A percentile compares a stretch with the other conserved stretches of the same genome.
phyloP scores from a whole-genome alignment of 108 stramenopile species.

The Cyclotella cryptica region DNA sequence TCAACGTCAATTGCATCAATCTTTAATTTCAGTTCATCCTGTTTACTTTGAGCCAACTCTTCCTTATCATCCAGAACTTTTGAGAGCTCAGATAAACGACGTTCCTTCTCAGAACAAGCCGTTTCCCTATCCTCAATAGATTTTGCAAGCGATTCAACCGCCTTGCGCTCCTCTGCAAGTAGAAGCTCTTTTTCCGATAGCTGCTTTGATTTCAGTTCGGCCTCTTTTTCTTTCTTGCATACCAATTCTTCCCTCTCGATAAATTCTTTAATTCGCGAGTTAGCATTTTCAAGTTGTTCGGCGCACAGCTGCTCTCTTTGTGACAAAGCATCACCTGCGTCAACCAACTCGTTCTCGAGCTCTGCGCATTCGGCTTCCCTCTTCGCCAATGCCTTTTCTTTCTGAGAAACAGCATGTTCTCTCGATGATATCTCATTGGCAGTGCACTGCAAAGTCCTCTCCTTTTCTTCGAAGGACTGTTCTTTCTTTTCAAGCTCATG shows the following conservation, averaged over 20 bases:
- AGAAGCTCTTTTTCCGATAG: slow-evolving; percentile 7
- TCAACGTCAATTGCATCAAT: slow-evolving; percentile 11
- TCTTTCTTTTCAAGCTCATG: slow-evolving; percentile 25
- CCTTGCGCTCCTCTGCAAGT: slow-evolving; percentile 22
- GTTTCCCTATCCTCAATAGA: slow-evolving; percentile 26
- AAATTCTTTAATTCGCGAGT: slow-evolving; percentile 39
- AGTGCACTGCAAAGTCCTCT: slow-evolving; percentile 1
- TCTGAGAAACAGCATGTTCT: slow-evolving; percentile 14
- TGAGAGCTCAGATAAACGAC: slow-evolving; percentile 10
- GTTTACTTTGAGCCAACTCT: slow-evolving; percentile 5
- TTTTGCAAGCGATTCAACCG: slow-evolving; percentile 19
- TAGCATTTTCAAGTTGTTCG: slow-evolving; percentile 39
- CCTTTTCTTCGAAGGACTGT: slow-evolving; percentile 15
- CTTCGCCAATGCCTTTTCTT: slow-evolving; percentile 24
- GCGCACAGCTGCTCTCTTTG: slow-evolving; percentile 47
- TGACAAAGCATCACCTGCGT: slow-evolving; percentile 27
- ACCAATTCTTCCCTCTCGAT: slow-evolving; percentile 38
- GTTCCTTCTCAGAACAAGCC: slow-evolving; percentile 26
- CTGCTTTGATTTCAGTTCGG: slow-evolving; percentile 23
- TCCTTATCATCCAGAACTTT: slow-evolving; percentile 21
- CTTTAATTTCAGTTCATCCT: slow-evolving; percentile 9
- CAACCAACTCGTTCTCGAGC: slow-evolving; percentile 29
- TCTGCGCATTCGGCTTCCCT: slow-evolving; percentile 25
- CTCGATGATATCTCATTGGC: slow-evolving; percentile 7
- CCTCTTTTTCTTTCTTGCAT: slow-evolving; percentile 19